Conservation (phyloP, 2,329 filamentous ascomycete species). For the Penicillium sp. region DNA sequence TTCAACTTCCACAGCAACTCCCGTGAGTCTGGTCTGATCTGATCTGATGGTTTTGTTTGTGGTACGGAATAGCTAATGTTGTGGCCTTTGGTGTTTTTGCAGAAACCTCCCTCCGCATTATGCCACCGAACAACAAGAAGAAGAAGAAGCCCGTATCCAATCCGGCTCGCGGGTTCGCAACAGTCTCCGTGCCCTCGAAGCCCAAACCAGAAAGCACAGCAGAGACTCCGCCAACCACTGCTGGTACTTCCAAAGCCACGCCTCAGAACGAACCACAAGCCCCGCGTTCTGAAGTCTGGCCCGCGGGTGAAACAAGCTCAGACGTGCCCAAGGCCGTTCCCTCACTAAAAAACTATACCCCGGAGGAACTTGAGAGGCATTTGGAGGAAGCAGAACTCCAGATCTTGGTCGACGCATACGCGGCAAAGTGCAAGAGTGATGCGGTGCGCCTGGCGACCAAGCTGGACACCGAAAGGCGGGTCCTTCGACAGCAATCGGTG, state of each 20-base stretch:
- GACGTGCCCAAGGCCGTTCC: conserved; percentile 21
- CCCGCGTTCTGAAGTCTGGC: conserved; percentile 19
- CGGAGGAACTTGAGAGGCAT: conserved; percentile 87
- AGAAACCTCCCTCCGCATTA: conserved; percentile 38
- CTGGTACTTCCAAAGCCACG: conserved; percentile 31
- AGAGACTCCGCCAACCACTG: conserved; percentile 34
- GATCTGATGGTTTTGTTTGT: background rate
- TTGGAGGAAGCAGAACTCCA: conserved; percentile 91
- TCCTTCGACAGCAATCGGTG: conserved; percentile 78
- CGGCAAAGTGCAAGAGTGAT: conserved; percentile 76
- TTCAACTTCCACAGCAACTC: conserved; percentile 15
- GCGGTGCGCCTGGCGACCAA: conserved; percentile 73
- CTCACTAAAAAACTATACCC: conserved; percentile 61
- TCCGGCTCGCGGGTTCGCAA: conserved; percentile 89
- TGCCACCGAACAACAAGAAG: conserved; percentile 76
- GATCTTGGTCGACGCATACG: conserved; percentile 80
- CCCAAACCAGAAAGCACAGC: conserved; percentile 53
- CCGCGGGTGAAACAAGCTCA: conserved; percentile 15
- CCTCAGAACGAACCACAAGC: conserved; percentile 35
- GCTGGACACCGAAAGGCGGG: conserved; percentile 80
- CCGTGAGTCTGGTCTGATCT: conserved; percentile 1
- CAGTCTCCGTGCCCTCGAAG: conserved; percentile 87
- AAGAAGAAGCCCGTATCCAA: conserved; percentile 90
- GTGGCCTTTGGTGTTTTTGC: background rate
- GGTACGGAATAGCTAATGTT: background rate